Conservation (phyloP, 371 early-diverging fungal genomes). For the Blakeslea trispora region DNA sequence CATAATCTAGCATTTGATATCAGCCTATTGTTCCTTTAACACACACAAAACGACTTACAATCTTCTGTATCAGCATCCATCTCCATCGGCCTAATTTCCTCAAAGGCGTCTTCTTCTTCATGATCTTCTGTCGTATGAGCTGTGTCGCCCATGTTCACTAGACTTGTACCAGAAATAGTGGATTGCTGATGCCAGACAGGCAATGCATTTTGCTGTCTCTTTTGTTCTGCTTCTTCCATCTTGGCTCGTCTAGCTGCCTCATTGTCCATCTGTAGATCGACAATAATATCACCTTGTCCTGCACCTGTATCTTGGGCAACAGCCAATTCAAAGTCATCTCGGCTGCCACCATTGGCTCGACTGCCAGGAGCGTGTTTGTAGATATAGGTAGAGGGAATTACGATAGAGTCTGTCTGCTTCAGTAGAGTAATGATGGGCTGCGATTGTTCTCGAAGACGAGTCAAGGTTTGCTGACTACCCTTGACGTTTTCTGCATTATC, state of each 20-base stretch:
- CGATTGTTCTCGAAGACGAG: constrained; percentile 76
- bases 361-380: constrained; percentile 39
- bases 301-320: constrained; percentile 76
- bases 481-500: constrained; percentile 66
- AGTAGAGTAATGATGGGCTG: constrained; percentile 80
- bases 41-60: constrained; percentile 37
- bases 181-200: constrained; percentile 83
- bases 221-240: constrained; percentile 71
- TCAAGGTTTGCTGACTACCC: constrained; percentile 41
- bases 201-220: constrained; percentile 76
- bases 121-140: constrained; percentile 37
- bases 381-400: constrained; percentile 64
- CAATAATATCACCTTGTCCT: constrained; percentile 73
- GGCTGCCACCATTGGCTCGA: constrained; percentile 22
- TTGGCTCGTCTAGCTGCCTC: constrained; percentile 69
- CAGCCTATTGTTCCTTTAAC: not conserved
- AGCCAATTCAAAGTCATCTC: constrained; percentile 61
- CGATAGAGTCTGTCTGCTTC: constrained; percentile 77
- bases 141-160: constrained; percentile 34
- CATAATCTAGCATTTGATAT: constrained; percentile 33
- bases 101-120: constrained; percentile 43
- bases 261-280: constrained; percentile 78
- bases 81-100: constrained; percentile 37
- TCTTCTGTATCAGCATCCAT: constrained; percentile 53
- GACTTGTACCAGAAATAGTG: constrained; percentile 59